Evolutionary conservation across 805 yeast genomes (phyloP), one percentile per base, ranked within the genome.

Genomic region (Pichia heedii): DNA sequence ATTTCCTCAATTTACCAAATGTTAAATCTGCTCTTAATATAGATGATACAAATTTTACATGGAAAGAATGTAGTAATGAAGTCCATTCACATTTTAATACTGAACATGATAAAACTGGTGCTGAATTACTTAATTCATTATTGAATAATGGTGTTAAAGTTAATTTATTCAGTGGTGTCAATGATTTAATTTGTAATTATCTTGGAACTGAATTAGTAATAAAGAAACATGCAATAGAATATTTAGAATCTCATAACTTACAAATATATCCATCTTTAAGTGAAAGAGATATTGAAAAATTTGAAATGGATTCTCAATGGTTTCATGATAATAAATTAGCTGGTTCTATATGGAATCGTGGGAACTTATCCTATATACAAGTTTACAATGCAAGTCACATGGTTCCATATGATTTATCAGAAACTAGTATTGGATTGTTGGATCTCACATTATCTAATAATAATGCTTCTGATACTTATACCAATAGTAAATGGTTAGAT

Each of bases 371-470:
- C 0, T 83, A 82, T 58, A 77, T 84, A 27, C 76, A 77, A 45
- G 76, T 90, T 2, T 75, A 64, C 58, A 76, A 85, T 52, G 77
- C 95, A 0, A 82, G 95, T 4, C 97, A 93, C 58, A 90, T 93
- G 97, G 93, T 88, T 22, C 95, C 97, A 1, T 81, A 75, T 51
- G 97, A 89, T 58, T 65, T 76, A 41, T 84, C 93, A 2, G 76
- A 71, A 37, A 70, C 74, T 22, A 74, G 89, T 8, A 70, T 88
- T 50, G 86, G 87, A 16, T 62, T 89, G 47, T 64, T 88, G 34
- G 88, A 86, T 54, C 47, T 62, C 5, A 24, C 46, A 13, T 30
- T 44, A 30, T 27, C 40, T 29, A 40, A 43, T 19, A 10, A 59
- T 42, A 29, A 10, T 29, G 13, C 12, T 10, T 13, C 32, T 29